Conservation (phyloP, 2,329 filamentous ascomycete species). For the Exophiala spinifera region DNA sequence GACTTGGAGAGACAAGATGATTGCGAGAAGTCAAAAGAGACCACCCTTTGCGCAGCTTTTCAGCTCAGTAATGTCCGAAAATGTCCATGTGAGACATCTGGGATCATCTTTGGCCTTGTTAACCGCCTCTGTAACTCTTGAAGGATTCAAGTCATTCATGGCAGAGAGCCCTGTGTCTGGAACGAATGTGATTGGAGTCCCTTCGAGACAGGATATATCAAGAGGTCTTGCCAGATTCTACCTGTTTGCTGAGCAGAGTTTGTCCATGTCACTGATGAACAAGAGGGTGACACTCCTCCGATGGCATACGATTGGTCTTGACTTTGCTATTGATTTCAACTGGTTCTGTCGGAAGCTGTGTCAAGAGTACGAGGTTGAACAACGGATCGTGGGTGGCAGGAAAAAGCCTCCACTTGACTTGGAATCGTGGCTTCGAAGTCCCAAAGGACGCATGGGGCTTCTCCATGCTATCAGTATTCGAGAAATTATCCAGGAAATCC, state of each 20-base stretch:
- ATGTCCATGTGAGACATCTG: conserved; percentile 30
- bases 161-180: conserved; percentile 40
- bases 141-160: conserved; percentile 44
- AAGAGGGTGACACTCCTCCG: conserved; percentile 41
- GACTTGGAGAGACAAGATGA: conserved; percentile 29
- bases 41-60: conserved; percentile 32
- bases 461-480: conserved; percentile 47
- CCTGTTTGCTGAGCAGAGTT: conserved; percentile 38
- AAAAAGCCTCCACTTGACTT: conserved; percentile 37
- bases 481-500: conserved; percentile 45
- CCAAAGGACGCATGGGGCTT: conserved; percentile 41
- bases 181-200: conserved; percentile 39
- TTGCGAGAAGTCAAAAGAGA: neutral
- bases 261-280: conserved; percentile 37
- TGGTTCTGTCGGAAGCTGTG: conserved; percentile 41
- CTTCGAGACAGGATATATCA: conserved; percentile 39
- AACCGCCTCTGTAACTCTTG: conserved; percentile 33
- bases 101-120: conserved; percentile 4
- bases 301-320: conserved; percentile 47
- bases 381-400: conserved; percentile 37
- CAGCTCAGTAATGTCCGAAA: conserved; percentile 41
- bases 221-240: conserved; percentile 40
- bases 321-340: conserved; percentile 42
- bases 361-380: conserved; percentile 37
- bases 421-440: conserved; percentile 37